These are phyloP conservation scores for Kuraishia hungarica DNA, from an alignment of 805 yeast genomes.

Conservation along the genomic window DNA sequence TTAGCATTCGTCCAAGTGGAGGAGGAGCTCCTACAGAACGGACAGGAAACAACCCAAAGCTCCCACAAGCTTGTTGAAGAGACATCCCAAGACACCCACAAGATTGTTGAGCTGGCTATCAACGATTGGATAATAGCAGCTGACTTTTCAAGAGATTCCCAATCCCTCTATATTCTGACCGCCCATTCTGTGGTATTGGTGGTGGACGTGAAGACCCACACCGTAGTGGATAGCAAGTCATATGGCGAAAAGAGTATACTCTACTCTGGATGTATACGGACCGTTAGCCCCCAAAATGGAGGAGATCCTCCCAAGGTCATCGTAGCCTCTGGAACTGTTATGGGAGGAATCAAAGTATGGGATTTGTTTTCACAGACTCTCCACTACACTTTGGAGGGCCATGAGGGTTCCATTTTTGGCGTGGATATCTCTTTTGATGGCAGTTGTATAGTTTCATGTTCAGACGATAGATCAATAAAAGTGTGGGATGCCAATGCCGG, in stretches of 20 bases:
- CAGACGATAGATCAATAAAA: constrained; percentile 87
- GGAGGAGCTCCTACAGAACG: background rate
- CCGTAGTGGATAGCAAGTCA: constrained; percentile 24
- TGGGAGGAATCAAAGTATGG: constrained; percentile 85
- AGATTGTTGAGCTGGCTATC: constrained; percentile 35
- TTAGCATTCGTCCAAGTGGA: constrained; percentile 30
- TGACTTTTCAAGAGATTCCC: constrained; percentile 33
- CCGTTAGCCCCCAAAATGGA: constrained; percentile 23
- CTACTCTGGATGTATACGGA: constrained; percentile 74
- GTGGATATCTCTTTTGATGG: constrained; percentile 56
- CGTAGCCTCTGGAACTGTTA: constrained; percentile 88
- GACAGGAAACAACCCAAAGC: too few relatives aligned
- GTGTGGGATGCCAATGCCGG: constrained; percentile 62
- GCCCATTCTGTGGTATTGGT: constrained; percentile 68
- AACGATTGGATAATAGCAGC: constrained; percentile 78
- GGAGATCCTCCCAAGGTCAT: constrained; percentile 28
- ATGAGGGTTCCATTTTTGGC: constrained; percentile 88
- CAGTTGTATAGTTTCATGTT: constrained; percentile 62
- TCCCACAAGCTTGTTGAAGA: constrained; percentile 25
- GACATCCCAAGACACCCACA: background rate
- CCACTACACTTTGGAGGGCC: constrained; percentile 54
- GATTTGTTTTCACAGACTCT: constrained; percentile 33
- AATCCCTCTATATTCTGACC: constrained; percentile 47
- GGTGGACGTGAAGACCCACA: constrained; percentile 17
- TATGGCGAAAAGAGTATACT: constrained; percentile 73